These are phyloP conservation scores for Trypanosoma lewisi DNA, from an alignment of 208 protist genomes.

Conservation along the genomic window DNA sequence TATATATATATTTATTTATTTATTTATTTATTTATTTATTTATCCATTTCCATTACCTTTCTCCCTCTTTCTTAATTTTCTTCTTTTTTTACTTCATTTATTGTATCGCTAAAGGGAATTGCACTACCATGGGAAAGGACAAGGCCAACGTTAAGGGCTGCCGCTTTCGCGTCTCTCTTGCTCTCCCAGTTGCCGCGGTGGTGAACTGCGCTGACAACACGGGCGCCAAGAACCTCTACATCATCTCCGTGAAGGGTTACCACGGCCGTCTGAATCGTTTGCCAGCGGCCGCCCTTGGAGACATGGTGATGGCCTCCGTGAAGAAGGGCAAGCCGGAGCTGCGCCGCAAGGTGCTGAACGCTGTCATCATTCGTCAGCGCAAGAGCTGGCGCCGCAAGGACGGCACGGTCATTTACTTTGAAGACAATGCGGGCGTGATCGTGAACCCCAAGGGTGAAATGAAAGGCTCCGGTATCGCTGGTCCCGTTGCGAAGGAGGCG, in stretches of 20 bases:
- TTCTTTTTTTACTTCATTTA: too few species aligned
- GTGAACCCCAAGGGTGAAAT: conserved; percentile 99
- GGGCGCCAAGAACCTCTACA: conserved; percentile 99
- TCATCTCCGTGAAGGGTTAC: conserved; percentile 98
- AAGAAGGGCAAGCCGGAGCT: conserved; percentile 99
- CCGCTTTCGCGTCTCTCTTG: conserved; percentile 99
- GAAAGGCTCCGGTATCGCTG: conserved; percentile 99
- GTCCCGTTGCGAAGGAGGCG: conserved; percentile 99
- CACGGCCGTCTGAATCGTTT: conserved; percentile 98
- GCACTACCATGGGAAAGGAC: conserved; percentile 83
- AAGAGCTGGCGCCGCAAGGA: conserved; percentile 99
- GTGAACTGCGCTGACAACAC: conserved; percentile 99
- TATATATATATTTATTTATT: not conserved
- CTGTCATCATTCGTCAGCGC: conserved; percentile 98
- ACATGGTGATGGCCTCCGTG: conserved; percentile 99
- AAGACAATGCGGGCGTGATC: conserved; percentile 99
- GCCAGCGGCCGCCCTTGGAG: conserved; percentile 96
- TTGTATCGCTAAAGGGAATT: conserved; percentile 36
- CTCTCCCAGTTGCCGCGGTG: conserved; percentile 98
- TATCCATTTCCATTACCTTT: conserved; percentile 20
- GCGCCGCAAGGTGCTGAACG: conserved; percentile 98
- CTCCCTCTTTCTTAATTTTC: conserved; percentile 6
- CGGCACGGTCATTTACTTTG: conserved; percentile 98
- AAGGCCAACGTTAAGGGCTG: conserved; percentile 90
- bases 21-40: conserved; percentile 8